A percentile compares a stretch with the other conserved stretches of the same genome.
Evolutionary conservation across 2,329 filamentous ascomycete genomes (phyloP).

Genomic region (Fonsecaea pugnacius): DNA sequence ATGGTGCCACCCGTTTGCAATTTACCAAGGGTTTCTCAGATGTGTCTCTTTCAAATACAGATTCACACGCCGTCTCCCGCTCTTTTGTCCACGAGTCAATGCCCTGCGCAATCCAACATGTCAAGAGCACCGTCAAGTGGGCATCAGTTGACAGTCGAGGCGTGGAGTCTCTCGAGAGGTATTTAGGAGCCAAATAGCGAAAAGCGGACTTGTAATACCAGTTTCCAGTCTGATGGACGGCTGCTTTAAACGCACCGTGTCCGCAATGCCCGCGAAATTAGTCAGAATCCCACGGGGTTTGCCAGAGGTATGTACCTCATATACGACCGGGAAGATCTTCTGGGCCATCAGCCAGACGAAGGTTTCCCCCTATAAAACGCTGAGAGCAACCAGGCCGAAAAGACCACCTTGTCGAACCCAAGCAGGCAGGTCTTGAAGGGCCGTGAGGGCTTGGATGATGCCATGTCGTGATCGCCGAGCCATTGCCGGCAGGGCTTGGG

Average conservation of each 20-base stretch:
- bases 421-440: neutral
- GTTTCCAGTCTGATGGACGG: neutral
- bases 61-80: neutral
- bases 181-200: conserved; percentile 9
- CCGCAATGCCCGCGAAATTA: conserved; percentile 11
- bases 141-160: conserved; percentile 4
- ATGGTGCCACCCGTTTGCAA: neutral
- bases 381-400: neutral
- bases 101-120: neutral
- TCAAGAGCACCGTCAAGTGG: conserved; percentile 4
- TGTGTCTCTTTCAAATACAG: neutral
- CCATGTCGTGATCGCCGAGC: neutral
- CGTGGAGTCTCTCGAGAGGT: conserved; percentile 21
- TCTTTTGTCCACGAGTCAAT: neutral
- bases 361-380: conserved; percentile 9
- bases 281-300: conserved; percentile 13
- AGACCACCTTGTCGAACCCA: conserved; percentile 1
- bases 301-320: neutral
- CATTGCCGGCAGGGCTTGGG: conserved; percentile 6
- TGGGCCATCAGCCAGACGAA: neutral
- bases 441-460: conserved; percentile 2
- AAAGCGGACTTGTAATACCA: conserved; percentile 22
- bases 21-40: neutral
- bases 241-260: conserved; percentile 22
- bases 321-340: neutral